Evolutionary conservation across 345 rosid species (phyloP).

Genomic region (Brassica carinata): DNA sequence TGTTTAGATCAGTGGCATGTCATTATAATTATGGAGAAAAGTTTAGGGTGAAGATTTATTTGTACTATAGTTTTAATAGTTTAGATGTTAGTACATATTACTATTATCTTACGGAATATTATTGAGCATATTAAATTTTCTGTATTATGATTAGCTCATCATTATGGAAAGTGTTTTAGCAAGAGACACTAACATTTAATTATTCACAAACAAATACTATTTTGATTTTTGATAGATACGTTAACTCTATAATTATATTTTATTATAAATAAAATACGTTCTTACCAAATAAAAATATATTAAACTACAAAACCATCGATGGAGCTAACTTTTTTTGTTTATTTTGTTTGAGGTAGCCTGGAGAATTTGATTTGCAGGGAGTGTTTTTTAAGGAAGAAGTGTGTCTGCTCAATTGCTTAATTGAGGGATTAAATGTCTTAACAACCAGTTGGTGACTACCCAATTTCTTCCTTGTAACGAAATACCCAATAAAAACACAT

Average conservation of each 20-base stretch:
- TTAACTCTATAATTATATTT: not conserved
- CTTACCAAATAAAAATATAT: not conserved
- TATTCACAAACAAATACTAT: not conserved
- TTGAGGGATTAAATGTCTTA: slow-evolving; percentile 54
- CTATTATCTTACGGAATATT: not conserved
- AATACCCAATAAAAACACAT: slow-evolving; percentile 4
- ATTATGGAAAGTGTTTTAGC: not conserved
- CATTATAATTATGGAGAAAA: too few species aligned
- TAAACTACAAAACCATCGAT: not conserved
- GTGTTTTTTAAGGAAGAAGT: slow-evolving; percentile 30
- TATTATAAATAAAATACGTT: not conserved
- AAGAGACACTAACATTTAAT: not conserved
- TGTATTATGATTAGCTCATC: not conserved
- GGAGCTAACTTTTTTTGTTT: not conserved
- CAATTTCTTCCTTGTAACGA: slow-evolving; percentile 28
- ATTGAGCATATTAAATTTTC: not conserved
- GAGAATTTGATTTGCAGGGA: slow-evolving; percentile 24
- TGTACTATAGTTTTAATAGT: too few species aligned
- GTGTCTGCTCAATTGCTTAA: slow-evolving; percentile 56
- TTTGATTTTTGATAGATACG: too few species aligned
- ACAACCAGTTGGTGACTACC: slow-evolving; percentile 68
- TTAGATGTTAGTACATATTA: too few species aligned
- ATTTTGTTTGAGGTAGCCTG: not conserved
- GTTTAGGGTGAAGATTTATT: too few species aligned
- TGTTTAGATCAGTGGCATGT: too few species aligned